These are phyloP conservation scores for Hippophae gyantsensis DNA, from an alignment of 306 rosid genomes.

Conservation along the genomic window DNA sequence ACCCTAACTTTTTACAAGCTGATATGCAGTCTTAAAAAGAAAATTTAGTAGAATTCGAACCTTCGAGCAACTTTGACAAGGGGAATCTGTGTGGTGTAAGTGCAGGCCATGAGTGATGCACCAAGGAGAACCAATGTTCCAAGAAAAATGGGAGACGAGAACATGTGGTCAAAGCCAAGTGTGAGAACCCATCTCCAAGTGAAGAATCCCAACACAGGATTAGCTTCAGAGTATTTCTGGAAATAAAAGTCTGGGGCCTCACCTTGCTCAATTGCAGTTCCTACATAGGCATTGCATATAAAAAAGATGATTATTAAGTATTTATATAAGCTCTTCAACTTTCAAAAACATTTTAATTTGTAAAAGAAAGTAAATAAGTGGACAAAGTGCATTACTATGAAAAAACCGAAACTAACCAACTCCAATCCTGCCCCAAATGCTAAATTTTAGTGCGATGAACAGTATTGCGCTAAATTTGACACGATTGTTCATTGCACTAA, in stretches of 20 bases:
- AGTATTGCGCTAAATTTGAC: too few relatives aligned
- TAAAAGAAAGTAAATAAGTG: neutral
- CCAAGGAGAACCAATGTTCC: constrained; percentile 61
- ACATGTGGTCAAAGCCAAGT: constrained; percentile 94
- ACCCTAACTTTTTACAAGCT: constrained; percentile 2
- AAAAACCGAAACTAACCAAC: neutral
- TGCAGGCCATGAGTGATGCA: constrained; percentile 88
- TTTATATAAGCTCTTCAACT: neutral
- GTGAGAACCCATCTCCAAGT: constrained; percentile 95
- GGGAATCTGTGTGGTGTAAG: constrained; percentile 91
- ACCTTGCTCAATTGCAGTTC: constrained; percentile 87
- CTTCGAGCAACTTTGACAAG: constrained; percentile 86
- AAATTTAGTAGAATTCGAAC: constrained; percentile 26
- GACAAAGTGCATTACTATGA: neutral
- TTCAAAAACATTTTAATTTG: neutral
- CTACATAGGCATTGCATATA: constrained; percentile 29
- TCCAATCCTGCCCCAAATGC: too few relatives aligned
- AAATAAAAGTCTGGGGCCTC: constrained; percentile 70
- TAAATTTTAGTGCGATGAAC: too few relatives aligned
- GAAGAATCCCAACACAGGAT: constrained; percentile 73
- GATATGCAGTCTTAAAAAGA: constrained; percentile 1
- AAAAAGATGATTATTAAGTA: constrained; percentile 10
- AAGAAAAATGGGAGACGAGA: constrained; percentile 68
- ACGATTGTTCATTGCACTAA: too few relatives aligned
- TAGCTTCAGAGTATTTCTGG: constrained; percentile 72